Conservation (phyloP, 495 filamentous ascomycete genomes). For the Neurospora hispaniola region DNA sequence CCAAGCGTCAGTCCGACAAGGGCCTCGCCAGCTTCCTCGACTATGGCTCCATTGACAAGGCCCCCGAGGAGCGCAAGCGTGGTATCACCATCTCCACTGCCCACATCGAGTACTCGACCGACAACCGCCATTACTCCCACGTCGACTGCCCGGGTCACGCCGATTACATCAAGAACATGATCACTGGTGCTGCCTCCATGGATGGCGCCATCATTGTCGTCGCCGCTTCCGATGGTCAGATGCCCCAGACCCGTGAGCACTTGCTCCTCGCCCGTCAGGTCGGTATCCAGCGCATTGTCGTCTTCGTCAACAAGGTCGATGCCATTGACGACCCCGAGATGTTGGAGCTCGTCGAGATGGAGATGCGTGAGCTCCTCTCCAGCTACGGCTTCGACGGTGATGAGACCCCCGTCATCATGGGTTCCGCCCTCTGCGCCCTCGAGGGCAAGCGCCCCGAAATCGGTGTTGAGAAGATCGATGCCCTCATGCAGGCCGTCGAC, state of each 20-base stretch:
- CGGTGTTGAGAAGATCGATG: constrained; percentile 73
- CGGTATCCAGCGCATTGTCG: constrained; percentile 93
- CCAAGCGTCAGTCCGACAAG: constrained; percentile 90
- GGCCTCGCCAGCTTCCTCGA: constrained; percentile 89
- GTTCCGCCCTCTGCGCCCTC: constrained; percentile 92
- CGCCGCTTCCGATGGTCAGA: constrained; percentile 96
- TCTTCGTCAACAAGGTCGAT: constrained; percentile 99
- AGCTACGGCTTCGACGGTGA: constrained; percentile 97
- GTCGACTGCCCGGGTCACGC: constrained; percentile 99
- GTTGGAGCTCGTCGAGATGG: constrained; percentile 99
- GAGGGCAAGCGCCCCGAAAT: constrained; percentile 81
- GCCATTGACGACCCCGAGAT: constrained; percentile 94
- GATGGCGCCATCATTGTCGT: constrained; percentile 98
- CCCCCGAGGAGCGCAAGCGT: constrained; percentile 97
- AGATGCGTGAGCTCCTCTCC: constrained; percentile 92
- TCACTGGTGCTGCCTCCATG: constrained; percentile 95
- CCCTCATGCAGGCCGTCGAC: constrained; percentile 82
- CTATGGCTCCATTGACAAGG: constrained; percentile 97
- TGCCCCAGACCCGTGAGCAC: constrained; percentile 99
- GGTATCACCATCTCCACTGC: constrained; percentile 98
- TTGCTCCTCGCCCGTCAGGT: constrained; percentile 95
- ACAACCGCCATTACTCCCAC: constrained; percentile 90
- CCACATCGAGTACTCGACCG: constrained; percentile 95
- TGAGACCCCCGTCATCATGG: constrained; percentile 90
- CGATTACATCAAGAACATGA: constrained; percentile 99